Evolutionary conservation across 1,284 basidiomycete genomes (phyloP), one percentile per base, ranked within the genome.

Genomic region (Irpex lacteus): DNA sequence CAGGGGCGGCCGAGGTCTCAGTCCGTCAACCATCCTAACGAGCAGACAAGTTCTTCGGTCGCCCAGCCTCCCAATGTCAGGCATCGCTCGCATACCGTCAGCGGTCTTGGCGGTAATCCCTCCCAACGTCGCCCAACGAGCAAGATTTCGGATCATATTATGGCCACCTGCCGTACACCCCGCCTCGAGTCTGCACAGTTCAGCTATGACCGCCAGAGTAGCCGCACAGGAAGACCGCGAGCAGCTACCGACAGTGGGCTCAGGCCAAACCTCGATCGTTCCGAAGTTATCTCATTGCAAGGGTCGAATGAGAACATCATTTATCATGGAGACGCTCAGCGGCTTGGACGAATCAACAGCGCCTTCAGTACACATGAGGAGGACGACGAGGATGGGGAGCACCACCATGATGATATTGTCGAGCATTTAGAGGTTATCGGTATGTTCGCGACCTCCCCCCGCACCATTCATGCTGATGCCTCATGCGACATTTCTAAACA

Each of bases 351-450:
- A 13, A 74, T 82, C 60, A 80, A 79, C 58, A 84, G 82, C 66
- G 78, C 78, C 2, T 73, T 83, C 56, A 83, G 80, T 66, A 60
- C 79, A 8, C 71, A 71, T 50, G 71, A 76, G 44, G 69, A 63
- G 40, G 70, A 68, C 19, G 72, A 68, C 13, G 50, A 60, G 63
- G 68, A 72, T 19, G 70, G 64, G 3, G 69, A 71, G 26, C 83
- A 85, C 66, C 89, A 91, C 69, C 84, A 87, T 63, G 87, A 91
- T 69, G 87, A 90, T 67, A 84, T 92, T 65, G 88, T 92, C 6
- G 89, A 91, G 67, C 88, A 91, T 73, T 74, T 94, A 69, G 91
- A 93, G 73, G 90, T 88, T 54, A 90, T 94, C 65, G 89, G 89
- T 88, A 69, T 59, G 79, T 65, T 0, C 44, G 57, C 8, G 19